These are phyloP conservation scores for Macrotyloma uniflorum DNA, from an alignment of 306 rosid genomes.

Conservation along the genomic window DNA sequence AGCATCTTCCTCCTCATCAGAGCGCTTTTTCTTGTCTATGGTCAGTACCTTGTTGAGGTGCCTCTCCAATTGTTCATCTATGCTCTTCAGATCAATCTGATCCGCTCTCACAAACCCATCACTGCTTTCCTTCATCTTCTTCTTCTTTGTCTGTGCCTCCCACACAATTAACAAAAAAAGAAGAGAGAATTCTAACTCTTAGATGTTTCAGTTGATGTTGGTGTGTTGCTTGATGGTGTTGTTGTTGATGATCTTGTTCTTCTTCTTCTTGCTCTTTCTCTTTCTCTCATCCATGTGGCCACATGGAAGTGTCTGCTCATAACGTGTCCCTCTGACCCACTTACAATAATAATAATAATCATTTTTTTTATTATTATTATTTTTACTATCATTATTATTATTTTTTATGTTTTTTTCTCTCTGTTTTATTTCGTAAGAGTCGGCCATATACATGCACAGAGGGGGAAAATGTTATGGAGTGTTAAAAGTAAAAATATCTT, in stretches of 20 bases:
- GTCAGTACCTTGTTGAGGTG: constrained; percentile 77
- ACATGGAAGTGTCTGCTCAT: constrained; percentile 92
- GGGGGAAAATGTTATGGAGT: too few species aligned
- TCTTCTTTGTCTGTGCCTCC: neutral
- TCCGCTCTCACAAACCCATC: constrained; percentile 97
- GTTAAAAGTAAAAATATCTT: too few species aligned
- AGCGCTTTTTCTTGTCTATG: constrained; percentile 73
- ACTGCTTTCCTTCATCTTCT: constrained; percentile 71
- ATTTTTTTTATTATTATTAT: too few species aligned
- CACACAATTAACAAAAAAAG: neutral
- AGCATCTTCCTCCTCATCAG: constrained; percentile 43
- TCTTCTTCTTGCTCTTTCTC: neutral
- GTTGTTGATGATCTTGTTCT: neutral
- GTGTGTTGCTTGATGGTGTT: neutral
- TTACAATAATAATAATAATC: constrained; percentile 18
- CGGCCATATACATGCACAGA: too few species aligned
- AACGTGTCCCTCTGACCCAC: constrained; percentile 97
- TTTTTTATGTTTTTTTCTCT: neutral
- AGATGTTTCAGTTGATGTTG: constrained; percentile 6
- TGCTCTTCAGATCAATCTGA: constrained; percentile 99
- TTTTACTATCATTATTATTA: too few species aligned
- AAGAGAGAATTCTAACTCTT: neutral
- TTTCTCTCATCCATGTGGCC: constrained; percentile 70
- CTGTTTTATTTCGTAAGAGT: too few species aligned
- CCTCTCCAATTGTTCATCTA: constrained; percentile 94